Evolutionary conservation across 1,284 basidiomycete species (phyloP).

Genomic region (Neotropicomus parvogracilis): DNA sequence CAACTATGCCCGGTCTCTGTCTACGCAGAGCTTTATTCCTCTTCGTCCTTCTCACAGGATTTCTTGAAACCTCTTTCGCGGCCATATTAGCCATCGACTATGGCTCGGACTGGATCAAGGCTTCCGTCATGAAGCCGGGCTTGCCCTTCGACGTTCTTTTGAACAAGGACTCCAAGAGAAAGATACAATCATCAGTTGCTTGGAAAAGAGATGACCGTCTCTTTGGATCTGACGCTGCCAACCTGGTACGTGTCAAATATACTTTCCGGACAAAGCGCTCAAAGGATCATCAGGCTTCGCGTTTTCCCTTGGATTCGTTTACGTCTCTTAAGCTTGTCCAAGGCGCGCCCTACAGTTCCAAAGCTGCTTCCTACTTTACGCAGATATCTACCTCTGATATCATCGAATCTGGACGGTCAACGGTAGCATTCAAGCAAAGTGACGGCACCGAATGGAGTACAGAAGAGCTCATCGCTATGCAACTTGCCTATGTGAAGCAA

Average conservation of each 20-base stretch:
- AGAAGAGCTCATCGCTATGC: conserved; percentile 94
- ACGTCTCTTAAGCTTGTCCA: conserved; percentile 86
- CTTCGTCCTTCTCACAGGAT: conserved; percentile 22
- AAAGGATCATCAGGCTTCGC: conserved; percentile 61
- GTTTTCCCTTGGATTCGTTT: conserved; percentile 88
- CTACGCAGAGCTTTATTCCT: conserved; percentile 30
- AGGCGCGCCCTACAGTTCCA: conserved; percentile 66
- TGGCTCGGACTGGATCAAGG: conserved; percentile 94
- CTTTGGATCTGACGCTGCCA: conserved; percentile 86
- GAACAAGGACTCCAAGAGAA: conserved; percentile 95
- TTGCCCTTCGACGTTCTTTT: conserved; percentile 94
- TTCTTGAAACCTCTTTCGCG: conserved; percentile 29
- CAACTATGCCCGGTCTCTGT: conserved; percentile 24
- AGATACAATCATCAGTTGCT: conserved; percentile 84
- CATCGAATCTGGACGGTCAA: conserved; percentile 56
- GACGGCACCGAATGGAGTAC: conserved; percentile 74
- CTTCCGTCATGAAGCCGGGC: conserved; percentile 94
- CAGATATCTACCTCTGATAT: conserved; percentile 63
- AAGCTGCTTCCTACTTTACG: conserved; percentile 59
- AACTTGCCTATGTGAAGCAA: conserved; percentile 85
- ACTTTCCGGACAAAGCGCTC: conserved; percentile 1
- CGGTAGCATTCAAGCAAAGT: conserved; percentile 52
- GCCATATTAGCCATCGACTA: conserved; percentile 92
- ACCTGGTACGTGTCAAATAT: conserved; percentile 60
- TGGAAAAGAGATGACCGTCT: conserved; percentile 88